These are phyloP conservation scores for Russula sp. DNA, from an alignment of 768 basidiomycete genomes.

Conservation along the genomic window DNA sequence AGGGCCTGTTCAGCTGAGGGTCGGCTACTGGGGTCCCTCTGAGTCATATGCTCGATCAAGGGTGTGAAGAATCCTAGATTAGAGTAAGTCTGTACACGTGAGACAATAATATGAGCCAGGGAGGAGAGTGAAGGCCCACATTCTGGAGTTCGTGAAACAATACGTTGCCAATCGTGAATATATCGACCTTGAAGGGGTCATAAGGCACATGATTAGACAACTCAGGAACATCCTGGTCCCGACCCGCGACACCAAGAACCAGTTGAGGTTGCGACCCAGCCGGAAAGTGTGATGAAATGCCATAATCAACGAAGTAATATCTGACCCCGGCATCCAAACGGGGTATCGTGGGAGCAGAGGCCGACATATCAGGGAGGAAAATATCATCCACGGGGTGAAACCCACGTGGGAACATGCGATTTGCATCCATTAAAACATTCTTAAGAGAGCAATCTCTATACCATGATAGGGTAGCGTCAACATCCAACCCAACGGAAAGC, in stretches of 20 bases:
- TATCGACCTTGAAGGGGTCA: constrained; percentile 22
- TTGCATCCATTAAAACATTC: constrained; percentile 15
- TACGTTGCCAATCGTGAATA: constrained; percentile 14
- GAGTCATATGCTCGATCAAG: constrained; percentile 2
- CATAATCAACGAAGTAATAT: constrained; percentile 17
- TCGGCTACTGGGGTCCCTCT: not conserved
- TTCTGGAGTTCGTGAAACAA: not conserved
- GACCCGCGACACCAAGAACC: not conserved
- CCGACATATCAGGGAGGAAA: not conserved
- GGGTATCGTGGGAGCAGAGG: not conserved
- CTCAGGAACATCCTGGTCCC: constrained; percentile 18
- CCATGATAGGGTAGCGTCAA: not conserved
- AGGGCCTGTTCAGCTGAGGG: constrained; percentile 1
- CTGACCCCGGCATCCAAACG: constrained; percentile 1
- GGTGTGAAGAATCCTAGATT: constrained; percentile 1
- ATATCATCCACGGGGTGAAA: constrained; percentile 7
- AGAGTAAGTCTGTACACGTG: not conserved
- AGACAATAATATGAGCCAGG: not conserved
- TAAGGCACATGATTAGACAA: constrained; percentile 8
- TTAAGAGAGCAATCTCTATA: not conserved
- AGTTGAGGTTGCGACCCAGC: not conserved
- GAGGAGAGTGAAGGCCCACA: not conserved
- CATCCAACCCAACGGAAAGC: not conserved
- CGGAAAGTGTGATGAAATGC: constrained; percentile 11
- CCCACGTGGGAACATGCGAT: constrained; percentile 10